Base-by-base conservation (phyloP, 1,139 yeast species). In the Neolecta irregularis region DNA sequence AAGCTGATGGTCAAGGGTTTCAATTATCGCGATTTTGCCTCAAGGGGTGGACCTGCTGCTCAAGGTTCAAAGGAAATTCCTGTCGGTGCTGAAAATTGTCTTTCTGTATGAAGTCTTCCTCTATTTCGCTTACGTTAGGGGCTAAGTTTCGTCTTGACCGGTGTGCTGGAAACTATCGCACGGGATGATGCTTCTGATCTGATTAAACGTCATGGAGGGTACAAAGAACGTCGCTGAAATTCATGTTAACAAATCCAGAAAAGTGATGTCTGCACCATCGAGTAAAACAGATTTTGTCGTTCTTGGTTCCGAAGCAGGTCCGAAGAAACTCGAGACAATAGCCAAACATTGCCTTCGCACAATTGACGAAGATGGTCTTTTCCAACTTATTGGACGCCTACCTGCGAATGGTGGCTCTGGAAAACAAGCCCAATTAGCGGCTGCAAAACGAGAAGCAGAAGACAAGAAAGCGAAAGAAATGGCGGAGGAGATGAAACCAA, bases 291-390 rank as follows among this genome's bases (percentile, higher is more conserved):
- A 81, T 24, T 64, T 83, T 32, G 94, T 88, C 4, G 95, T 88
- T 2, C 64, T 91, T 21, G 99, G 99, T 5, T 81, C 70, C 35
- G 95, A 88, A 46, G 98, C 98, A 1, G 99, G 99, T 0, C 96
- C 98, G 1, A 73, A 83, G n/a, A 88, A 88, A 55, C 72, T 88
- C 33, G 71, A 72, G 46, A 80, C 76, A 50, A 88, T 91, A 48
- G 74, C 70, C 47, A 67, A 71, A 37, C 60, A 74, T 44, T 67
- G 69, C 7, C 69, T 80, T 37, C 85, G 85, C 54, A 80, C 92
- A 19, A 77, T 88, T 41, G 74, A 73, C 48, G 93, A 88, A 53
- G 78, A 69, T 5, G 98, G 98, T 0, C 83, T 91, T 48, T 57
- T 79, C 32, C 70, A 74, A 46, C 61, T 88, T 43, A 64, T 88